Conservation (phyloP, 2,329 filamentous ascomycete species). For the Venturia effusa region DNA sequence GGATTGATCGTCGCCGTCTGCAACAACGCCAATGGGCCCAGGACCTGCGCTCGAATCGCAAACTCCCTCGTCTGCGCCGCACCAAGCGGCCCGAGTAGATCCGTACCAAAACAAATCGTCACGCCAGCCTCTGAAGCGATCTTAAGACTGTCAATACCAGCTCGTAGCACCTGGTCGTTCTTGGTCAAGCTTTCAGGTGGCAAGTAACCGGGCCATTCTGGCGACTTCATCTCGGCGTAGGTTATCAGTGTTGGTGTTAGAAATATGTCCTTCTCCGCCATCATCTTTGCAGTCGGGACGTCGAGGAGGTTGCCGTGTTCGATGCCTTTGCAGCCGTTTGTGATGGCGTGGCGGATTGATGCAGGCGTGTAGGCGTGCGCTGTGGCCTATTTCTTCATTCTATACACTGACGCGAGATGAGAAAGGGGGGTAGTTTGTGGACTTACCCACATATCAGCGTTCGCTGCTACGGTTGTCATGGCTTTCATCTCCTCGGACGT, state of each 20-base stretch:
- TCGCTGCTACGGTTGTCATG: slow-evolving; percentile 38
- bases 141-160: slow-evolving; percentile 31
- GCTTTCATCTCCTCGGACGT: slow-evolving; percentile 45
- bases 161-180: slow-evolving; percentile 38
- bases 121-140: neutral
- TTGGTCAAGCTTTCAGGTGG: slow-evolving; percentile 36
- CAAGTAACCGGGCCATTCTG: slow-evolving; percentile 33
- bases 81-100: neutral
- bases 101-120: neutral
- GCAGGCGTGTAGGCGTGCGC: slow-evolving; percentile 47
- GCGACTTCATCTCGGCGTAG: slow-evolving; percentile 39
- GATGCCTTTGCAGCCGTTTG: slow-evolving; percentile 45
- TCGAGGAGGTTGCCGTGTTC: slow-evolving; percentile 55
- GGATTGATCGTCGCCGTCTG: neutral
- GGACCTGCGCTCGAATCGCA: neutral
- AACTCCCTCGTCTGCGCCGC: neutral
- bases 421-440: slow-evolving; percentile 30
- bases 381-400: slow-evolving; percentile 15
- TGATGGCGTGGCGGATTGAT: slow-evolving; percentile 44
- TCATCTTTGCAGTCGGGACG: slow-evolving; percentile 39
- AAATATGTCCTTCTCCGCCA: slow-evolving; percentile 39
- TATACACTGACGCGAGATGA: neutral
- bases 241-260: slow-evolving; percentile 45
- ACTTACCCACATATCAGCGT: slow-evolving; percentile 31
- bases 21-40: neutral